Evolutionary conservation across 208 protist genomes (phyloP).

Genomic region (Acanthamoeba lenticulata): DNA sequence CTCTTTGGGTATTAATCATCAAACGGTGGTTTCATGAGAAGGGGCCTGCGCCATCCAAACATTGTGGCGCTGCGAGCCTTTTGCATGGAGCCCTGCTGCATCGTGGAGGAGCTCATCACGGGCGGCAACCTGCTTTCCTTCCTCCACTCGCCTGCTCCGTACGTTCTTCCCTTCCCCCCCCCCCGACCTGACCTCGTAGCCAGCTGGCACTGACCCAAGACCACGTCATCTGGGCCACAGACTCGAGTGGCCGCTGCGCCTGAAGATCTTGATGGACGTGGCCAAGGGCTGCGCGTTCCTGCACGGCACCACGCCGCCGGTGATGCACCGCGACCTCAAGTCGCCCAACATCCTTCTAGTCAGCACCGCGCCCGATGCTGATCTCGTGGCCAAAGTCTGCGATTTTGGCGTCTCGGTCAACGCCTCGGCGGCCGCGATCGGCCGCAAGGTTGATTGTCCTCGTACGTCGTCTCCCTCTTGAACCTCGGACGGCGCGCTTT

Average conservation of each 20-base stretch:
- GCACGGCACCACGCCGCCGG: constrained; percentile 72
- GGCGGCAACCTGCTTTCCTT: constrained; percentile 13
- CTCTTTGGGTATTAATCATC: background rate
- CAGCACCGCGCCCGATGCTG: background rate
- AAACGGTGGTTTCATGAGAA: background rate
- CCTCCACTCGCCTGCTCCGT: background rate
- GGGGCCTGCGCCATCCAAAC: constrained; percentile 53
- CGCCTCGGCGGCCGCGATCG: background rate
- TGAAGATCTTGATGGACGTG: constrained; percentile 78
- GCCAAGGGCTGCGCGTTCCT: constrained; percentile 77
- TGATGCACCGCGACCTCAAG: constrained; percentile 81
- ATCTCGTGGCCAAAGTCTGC: constrained; percentile 56
- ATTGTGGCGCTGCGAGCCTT: constrained; percentile 12
- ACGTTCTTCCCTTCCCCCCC: background rate
- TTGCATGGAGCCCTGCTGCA: constrained; percentile 57
- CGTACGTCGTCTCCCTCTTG: background rate
- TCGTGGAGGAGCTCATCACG: constrained; percentile 39
- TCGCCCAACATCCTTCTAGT: constrained; percentile 73
- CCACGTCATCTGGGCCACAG: background rate
- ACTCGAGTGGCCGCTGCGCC: background rate
- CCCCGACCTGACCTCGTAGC: background rate
- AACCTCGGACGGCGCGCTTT: background rate
- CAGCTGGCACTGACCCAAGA: no score
- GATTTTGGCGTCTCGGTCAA: constrained; percentile 52
- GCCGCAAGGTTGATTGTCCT: constrained; percentile 64